A percentile compares a stretch with the other conserved stretches of the same genome.
phyloP scores from a whole-genome alignment of 192 early-diverging fungal genomes.

The Entomortierella beljakovae region DNA sequence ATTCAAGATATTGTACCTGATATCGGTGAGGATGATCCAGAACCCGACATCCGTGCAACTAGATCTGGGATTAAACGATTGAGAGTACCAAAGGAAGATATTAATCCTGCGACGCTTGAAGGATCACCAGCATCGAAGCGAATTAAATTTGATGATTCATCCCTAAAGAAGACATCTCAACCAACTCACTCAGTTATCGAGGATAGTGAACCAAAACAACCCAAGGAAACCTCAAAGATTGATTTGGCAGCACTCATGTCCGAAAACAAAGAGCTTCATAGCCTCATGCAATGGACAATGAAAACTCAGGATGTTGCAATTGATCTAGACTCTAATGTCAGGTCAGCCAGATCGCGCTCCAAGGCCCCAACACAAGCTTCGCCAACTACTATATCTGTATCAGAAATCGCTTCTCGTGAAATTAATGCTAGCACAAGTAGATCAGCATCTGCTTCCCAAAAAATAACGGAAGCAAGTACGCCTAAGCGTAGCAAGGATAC shows the following conservation, averaged over 20 bases:
- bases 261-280: constrained; percentile 14
- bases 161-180: background rate
- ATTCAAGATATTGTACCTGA: no score
- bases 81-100: background rate
- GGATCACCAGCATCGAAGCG: background rate
- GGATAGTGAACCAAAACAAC: background rate
- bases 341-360: constrained; percentile 17
- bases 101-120: background rate
- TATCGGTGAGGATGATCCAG: background rate
- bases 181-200: background rate
- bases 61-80: background rate
- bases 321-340: background rate
- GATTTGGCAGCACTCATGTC: background rate
- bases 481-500: background rate
- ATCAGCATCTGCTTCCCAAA: no score
- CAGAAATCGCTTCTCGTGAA: background rate
- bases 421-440: background rate
- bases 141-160: background rate
- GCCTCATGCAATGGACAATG: constrained; percentile 13
- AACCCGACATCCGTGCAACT: no score
- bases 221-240: background rate
- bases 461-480: no score
- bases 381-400: background rate
- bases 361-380: background rate
- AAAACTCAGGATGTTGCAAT: constrained; percentile 3